phyloP scores from a whole-genome alignment of 768 basidiomycete genomes.

The Cantharellus cinnabarinus region DNA sequence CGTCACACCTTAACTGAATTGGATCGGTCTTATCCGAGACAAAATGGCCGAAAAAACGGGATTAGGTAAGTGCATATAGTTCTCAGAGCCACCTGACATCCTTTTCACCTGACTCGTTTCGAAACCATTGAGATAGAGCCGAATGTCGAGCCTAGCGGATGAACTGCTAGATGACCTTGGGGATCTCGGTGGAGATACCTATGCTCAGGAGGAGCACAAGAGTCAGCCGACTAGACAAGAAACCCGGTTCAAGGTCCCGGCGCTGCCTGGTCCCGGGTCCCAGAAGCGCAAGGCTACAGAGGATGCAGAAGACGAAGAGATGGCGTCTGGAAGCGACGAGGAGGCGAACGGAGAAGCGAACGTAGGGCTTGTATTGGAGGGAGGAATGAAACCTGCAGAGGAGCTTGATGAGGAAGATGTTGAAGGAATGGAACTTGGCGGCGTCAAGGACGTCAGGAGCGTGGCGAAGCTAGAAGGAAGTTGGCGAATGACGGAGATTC shows the following conservation, averaged over 20 bases:
- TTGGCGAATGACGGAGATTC: slow-evolving; percentile 69
- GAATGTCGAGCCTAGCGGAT: slow-evolving; percentile 44
- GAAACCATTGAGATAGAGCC: too few relatives aligned
- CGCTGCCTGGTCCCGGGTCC: slow-evolving; percentile 1
- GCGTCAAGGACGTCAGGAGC: slow-evolving; percentile 65
- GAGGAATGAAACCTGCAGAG: slow-evolving; percentile 83
- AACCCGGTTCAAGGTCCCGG: slow-evolving; percentile 9
- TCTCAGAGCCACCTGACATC: too few relatives aligned
- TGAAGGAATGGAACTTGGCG: slow-evolving; percentile 76
- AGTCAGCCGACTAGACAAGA: slow-evolving; percentile 21
- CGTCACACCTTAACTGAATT: too few relatives aligned
- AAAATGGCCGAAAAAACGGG: too few relatives aligned
- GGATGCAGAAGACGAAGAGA: slow-evolving; percentile 31
- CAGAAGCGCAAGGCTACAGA: slow-evolving; percentile 42
- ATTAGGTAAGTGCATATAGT: too few relatives aligned
- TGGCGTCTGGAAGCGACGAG: slow-evolving; percentile 21
- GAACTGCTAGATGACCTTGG: slow-evolving; percentile 87
- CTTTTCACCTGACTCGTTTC: too few relatives aligned
- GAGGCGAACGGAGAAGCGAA: slow-evolving; percentile 21
- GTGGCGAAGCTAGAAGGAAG: slow-evolving; percentile 80
- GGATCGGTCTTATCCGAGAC: too few relatives aligned
- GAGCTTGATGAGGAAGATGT: slow-evolving; percentile 90
- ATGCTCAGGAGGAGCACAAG: slow-evolving; percentile 14
- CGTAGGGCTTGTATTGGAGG: slow-evolving; percentile 23
- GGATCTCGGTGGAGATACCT: slow-evolving; percentile 44